Conservation (phyloP, 768 basidiomycete genomes). For the Termitomyces sp. region DNA sequence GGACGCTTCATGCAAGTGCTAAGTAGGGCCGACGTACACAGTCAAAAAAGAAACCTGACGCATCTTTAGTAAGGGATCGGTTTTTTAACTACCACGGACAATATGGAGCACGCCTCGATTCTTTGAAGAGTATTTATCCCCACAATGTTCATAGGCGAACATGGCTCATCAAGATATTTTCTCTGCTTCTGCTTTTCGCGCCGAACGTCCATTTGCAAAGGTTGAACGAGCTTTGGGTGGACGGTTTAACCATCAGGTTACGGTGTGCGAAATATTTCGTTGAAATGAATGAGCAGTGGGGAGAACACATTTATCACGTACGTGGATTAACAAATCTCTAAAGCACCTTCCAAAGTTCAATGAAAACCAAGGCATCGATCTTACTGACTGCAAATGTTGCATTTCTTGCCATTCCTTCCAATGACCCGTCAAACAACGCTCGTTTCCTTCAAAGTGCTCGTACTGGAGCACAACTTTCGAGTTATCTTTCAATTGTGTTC, state of each 20-base stretch:
- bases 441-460: constrained; percentile 7
- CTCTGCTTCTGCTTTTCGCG: constrained; percentile 36
- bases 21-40: not conserved
- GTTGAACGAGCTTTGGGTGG: constrained; percentile 43
- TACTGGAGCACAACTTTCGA: constrained; percentile 28
- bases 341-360: constrained; percentile 22
- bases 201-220: constrained; percentile 35
- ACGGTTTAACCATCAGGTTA: constrained; percentile 12
- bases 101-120: constrained; percentile 33
- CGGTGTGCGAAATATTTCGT: constrained; percentile 21
- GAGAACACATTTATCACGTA: constrained; percentile 38
- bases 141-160: constrained; percentile 19
- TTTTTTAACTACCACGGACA: constrained; percentile 40
- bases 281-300: constrained; percentile 32
- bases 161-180: constrained; percentile 25
- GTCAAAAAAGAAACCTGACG: not conserved
- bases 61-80: constrained; percentile 10
- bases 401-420: constrained; percentile 36
- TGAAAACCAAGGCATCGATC: constrained; percentile 34
- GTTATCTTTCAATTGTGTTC: constrained; percentile 37
- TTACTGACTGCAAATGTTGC: constrained; percentile 43
- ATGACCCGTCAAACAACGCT: constrained; percentile 28
- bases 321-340: constrained; percentile 5
- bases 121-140: constrained; percentile 24
- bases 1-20: constrained; percentile 13